Evolutionary conservation across 441 rosid species (phyloP), one percentile per base, ranked within the genome.

Genomic region (Biscutella laevigata): DNA sequence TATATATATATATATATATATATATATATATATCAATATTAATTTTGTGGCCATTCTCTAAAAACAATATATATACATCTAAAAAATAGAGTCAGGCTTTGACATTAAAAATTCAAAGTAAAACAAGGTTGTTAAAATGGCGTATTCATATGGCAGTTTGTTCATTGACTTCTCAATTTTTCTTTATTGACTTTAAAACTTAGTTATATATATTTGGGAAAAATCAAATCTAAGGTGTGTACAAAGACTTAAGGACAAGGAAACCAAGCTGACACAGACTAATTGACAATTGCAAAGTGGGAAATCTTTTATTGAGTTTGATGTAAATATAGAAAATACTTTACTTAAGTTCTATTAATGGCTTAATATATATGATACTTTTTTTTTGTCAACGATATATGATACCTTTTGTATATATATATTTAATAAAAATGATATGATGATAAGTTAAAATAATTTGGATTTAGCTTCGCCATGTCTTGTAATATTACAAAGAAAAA

Each of bases 231-330:
- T 58, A 51, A 59, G 61, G 43, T 11, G 10, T 37, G 38, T 58
- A 59, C 70, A 52, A 59, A 45, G 64, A 65, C 70, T 49, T 49
- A 19, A 39, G 60, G 59, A 52, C 64, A 66, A 52, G 43, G 46
- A 45, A 30, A 52, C 9, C 36, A 66, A 59, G 66, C 50, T 66
- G 70, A 58, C 65, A 64, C 59, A 33, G 41, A 16, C 38, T 39
- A 64, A 34, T 64, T 48, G 33, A 61, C 49, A 54, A 33, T 25
- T 6, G 7, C 39, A 44, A 62, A 45, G 60, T 37, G 28, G 15
- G 30, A 50, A 47, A 32, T 63, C 50, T 53, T 62, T 28, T n/a
- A 8, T 27, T 35, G 39, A 13, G 1, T 17, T 61, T 27, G 33
- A 4, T 16, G 4, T 7, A 16, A 2, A 20, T 5, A 14, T 21